Evolutionary conservation across 2,329 filamentous ascomycete genomes (phyloP).

Genomic region (Lecanosticta acicola): DNA sequence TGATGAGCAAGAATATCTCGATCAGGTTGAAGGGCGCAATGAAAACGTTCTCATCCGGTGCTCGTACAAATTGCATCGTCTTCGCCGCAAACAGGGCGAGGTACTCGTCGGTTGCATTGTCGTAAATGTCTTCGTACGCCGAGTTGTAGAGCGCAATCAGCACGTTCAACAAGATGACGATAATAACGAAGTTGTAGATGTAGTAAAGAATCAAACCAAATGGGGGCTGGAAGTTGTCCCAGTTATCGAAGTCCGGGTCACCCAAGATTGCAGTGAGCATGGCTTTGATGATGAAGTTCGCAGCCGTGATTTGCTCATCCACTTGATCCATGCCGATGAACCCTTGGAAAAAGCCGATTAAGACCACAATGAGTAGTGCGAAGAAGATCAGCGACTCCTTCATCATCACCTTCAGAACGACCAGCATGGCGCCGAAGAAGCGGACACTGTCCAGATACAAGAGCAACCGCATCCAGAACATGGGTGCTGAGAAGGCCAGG

Average conservation of each 20-base stretch:
- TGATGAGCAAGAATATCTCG: slow-evolving; percentile 70
- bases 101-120: slow-evolving; percentile 90
- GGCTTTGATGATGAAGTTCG: slow-evolving; percentile 67
- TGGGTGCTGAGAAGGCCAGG: slow-evolving; percentile 82
- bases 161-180: slow-evolving; percentile 91
- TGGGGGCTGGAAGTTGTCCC: slow-evolving; percentile 84
- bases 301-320: slow-evolving; percentile 59
- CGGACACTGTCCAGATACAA: slow-evolving; percentile 89
- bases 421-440: slow-evolving; percentile 97
- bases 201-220: slow-evolving; percentile 97
- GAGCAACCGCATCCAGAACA: slow-evolving; percentile 93
- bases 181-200: slow-evolving; percentile 94
- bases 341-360: slow-evolving; percentile 83
- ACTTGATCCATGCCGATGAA: slow-evolving; percentile 87
- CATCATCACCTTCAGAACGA: slow-evolving; percentile 74
- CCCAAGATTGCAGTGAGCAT: slow-evolving; percentile 92
- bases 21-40: slow-evolving; percentile 93
- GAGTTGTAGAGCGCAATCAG: slow-evolving; percentile 96
- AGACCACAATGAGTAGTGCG: slow-evolving; percentile 74
- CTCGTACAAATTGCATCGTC: slow-evolving; percentile 93
- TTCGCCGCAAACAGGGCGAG: slow-evolving; percentile 89
- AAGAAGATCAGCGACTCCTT: slow-evolving; percentile 86
- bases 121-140: slow-evolving; percentile 90
- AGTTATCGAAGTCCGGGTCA: slow-evolving; percentile 81
- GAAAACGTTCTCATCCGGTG: slow-evolving; percentile 96